Conservation (phyloP, 768 basidiomycete genomes). For the Dictyophora rubrovolvata region DNA sequence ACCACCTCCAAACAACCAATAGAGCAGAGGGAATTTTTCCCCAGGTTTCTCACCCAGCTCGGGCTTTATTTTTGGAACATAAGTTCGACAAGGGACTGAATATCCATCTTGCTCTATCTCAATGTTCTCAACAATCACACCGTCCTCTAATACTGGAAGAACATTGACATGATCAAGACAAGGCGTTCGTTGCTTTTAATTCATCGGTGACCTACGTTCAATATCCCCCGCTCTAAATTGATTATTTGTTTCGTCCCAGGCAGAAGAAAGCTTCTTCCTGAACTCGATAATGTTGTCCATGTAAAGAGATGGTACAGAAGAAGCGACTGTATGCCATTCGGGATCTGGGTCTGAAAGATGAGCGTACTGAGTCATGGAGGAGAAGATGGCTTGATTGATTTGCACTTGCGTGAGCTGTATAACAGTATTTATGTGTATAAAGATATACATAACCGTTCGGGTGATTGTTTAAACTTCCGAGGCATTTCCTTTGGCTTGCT, state of each 20-base stretch:
- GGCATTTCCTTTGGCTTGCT: no score
- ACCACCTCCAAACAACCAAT: not conserved
- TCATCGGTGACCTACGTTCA: no score
- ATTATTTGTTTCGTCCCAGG: not conserved
- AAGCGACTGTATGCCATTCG: not conserved
- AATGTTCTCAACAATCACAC: not conserved
- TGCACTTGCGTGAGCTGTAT: not conserved
- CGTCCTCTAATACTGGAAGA: not conserved
- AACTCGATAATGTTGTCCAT: not conserved
- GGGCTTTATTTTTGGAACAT: not conserved
- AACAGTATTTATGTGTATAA: no score
- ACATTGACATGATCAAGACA: not conserved
- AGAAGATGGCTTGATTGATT: not conserved
- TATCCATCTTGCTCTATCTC: not conserved
- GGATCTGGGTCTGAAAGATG: not conserved
- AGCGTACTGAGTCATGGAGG: not conserved
- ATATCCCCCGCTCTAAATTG: no score
- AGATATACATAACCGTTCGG: no score
- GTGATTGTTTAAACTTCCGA: no score
- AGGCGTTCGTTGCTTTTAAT: not conserved
- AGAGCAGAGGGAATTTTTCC: not conserved
- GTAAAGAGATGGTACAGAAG: not conserved
- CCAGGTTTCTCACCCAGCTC: not conserved
- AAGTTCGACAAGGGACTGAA: not conserved
- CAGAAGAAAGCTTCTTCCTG: not conserved